Percentiles rank a stretch among this genome's conserved stretches.
phyloP scores from a whole-genome alignment of 257 asterid genomes.

The Phtheirospermum japonicum region DNA sequence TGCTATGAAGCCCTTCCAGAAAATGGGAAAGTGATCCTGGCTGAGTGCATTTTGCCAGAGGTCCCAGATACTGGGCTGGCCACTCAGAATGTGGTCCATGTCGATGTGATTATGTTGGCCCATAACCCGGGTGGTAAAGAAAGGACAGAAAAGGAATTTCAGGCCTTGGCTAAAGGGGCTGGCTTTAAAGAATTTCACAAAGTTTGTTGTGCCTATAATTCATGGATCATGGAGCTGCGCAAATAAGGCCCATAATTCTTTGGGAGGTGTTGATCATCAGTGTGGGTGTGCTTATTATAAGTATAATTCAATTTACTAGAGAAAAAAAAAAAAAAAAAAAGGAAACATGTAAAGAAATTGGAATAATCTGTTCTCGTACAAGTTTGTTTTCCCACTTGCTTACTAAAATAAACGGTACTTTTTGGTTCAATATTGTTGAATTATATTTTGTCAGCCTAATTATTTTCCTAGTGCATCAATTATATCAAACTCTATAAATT shows the following conservation, averaged over 20 bases:
- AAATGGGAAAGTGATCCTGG: conserved; percentile 78
- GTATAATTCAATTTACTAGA: not conserved
- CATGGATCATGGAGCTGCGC: conserved; percentile 76
- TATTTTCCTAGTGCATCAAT: too few species aligned
- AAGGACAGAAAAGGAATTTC: conserved; percentile 85
- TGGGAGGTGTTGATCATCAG: not conserved
- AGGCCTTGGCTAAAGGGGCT: conserved; percentile 59
- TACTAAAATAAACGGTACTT: not conserved
- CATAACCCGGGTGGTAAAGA: conserved; percentile 94
- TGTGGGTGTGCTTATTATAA: conserved; percentile 16
- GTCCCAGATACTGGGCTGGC: conserved; percentile 53
- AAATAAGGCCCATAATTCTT: conserved; percentile 33
- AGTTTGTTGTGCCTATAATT: conserved; percentile 59
- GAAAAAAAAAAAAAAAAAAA: not conserved
- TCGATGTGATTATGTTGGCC: conserved; percentile 81
- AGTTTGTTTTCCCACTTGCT: conserved; percentile 21
- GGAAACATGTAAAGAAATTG: not conserved
- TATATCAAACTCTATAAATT: too few species aligned
- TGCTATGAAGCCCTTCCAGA: conserved; percentile 71
- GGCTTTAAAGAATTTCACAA: conserved; percentile 62
- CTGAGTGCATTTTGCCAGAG: conserved; percentile 71
- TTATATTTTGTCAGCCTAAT: too few species aligned
- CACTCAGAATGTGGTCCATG: conserved; percentile 57
- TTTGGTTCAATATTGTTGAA: too few species aligned
- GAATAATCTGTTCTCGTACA: conserved; percentile 10